Evolutionary conservation across 2,329 filamentous ascomycete genomes (phyloP).

Genomic region (Diaporthe sp.): DNA sequence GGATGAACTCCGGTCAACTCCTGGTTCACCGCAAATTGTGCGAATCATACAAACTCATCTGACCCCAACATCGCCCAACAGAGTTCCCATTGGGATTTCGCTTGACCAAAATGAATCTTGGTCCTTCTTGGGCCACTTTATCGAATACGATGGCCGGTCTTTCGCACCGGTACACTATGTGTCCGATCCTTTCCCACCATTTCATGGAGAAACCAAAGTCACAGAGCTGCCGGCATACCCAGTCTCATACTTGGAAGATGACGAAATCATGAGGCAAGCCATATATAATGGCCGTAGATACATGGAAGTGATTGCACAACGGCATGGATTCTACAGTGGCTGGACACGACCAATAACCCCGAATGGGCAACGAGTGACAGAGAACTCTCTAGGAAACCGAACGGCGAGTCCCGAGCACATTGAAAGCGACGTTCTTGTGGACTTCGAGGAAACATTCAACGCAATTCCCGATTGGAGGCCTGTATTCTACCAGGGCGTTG

Average conservation of each 20-base stretch:
- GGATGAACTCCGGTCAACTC: rapidly evolving
- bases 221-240: neutral
- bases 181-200: neutral
- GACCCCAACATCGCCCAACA: rapidly evolving
- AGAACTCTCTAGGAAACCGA: rapidly evolving
- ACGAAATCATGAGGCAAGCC: neutral
- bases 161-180: neutral
- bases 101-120: neutral
- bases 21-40: neutral
- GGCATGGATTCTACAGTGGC: slow-evolving; percentile 7
- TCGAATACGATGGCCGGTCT: neutral
- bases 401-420: neutral
- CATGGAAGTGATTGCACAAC: neutral
- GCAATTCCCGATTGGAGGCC: neutral
- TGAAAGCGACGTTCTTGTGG: slow-evolving; percentile 4
- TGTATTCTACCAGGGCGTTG: rapidly evolving
- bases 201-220: neutral
- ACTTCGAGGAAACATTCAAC: slow-evolving; percentile 13
- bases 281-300: too few relatives aligned
- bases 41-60: neutral
- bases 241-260: neutral
- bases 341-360: neutral
- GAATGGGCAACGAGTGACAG: neutral
- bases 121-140: neutral
- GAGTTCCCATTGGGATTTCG: rapidly evolving